Percentiles rank a stretch among this genome's conserved stretches.
Evolutionary conservation across 73 alveolate genomes (phyloP).

Genomic region (Symbiodinium pilosum): DNA sequence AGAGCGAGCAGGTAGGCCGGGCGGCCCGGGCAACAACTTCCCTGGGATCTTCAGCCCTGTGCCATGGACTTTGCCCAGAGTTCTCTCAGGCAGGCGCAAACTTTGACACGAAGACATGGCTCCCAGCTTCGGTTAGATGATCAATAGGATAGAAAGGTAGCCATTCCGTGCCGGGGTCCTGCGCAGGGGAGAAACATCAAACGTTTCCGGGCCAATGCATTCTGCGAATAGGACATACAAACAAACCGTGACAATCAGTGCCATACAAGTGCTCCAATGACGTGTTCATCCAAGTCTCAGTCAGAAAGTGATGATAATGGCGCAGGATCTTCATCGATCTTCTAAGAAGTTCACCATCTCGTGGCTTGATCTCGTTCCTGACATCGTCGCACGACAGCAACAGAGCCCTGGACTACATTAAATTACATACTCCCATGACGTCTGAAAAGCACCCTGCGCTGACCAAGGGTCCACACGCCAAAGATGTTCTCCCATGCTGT

Average conservation of each 20-base stretch:
- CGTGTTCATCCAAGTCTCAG: slow-evolving; percentile 4
- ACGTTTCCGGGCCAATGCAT: too few species aligned
- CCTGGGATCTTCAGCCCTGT: too few species aligned
- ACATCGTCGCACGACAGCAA: too few species aligned
- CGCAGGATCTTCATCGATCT: slow-evolving; percentile 48
- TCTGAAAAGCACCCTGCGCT: background rate
- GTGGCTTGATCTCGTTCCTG: slow-evolving; percentile 65
- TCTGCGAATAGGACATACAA: background rate
- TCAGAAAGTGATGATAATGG: slow-evolving; percentile 27
- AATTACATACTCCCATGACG: too few species aligned
- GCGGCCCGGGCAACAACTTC: too few species aligned
- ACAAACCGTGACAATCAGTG: background rate
- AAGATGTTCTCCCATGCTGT: slow-evolving; percentile 79
- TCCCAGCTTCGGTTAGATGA: slow-evolving; percentile 15
- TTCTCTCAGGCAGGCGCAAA: slow-evolving; percentile 22
- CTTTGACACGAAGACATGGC: slow-evolving; percentile 49
- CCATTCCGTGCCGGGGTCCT: slow-evolving; percentile 51
- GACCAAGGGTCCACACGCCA: slow-evolving; percentile 54
- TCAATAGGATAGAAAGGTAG: slow-evolving; percentile 58
- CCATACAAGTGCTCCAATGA: background rate
- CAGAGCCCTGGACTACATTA: too few species aligned
- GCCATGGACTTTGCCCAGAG: too few species aligned
- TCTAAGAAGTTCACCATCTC: slow-evolving; percentile 66
- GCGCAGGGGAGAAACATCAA: too few species aligned
- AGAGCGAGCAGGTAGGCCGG: too few species aligned